Evolutionary conservation across 305 asterid species (phyloP).

Genomic region (Fraxinus baroniana): DNA sequence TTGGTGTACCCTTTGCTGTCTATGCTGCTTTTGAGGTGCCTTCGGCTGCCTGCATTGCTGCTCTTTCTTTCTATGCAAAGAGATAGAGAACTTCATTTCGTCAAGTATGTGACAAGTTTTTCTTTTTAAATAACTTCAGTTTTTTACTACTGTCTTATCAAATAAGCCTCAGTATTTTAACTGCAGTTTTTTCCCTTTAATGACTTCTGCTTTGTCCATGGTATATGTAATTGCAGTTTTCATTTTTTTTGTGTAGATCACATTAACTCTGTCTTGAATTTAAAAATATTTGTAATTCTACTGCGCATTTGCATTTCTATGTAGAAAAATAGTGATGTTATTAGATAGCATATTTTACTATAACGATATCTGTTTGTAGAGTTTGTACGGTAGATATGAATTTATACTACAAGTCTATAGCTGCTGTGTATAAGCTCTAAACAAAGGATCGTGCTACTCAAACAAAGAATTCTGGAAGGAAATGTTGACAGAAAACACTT

Average conservation of each 20-base stretch:
- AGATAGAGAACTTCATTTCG: neutral
- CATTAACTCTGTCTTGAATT: neutral
- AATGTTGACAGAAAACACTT: no score
- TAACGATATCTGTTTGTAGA: neutral
- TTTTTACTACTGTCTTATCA: neutral
- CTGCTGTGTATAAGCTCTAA: no score
- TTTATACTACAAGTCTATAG: no score
- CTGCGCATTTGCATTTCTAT: neutral
- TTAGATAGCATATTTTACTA: neutral
- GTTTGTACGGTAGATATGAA: neutral
- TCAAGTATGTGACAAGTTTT: neutral
- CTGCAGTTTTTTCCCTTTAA: neutral
- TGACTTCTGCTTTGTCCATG: neutral
- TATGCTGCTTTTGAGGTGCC: neutral
- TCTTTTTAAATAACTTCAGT: neutral
- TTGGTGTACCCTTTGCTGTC: neutral
- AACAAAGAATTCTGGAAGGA: no score
- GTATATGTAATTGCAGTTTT: neutral
- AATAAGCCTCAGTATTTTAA: neutral
- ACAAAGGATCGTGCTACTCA: no score
- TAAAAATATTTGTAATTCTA: neutral
- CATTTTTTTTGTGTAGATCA: neutral
- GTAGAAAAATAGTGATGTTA: no score
- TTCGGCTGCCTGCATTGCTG: neutral
- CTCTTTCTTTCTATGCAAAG: neutral